Evolutionary conservation across 1,139 yeast genomes (phyloP), one percentile per base, ranked within the genome.

Genomic region (Yamadazyma aaseri): DNA sequence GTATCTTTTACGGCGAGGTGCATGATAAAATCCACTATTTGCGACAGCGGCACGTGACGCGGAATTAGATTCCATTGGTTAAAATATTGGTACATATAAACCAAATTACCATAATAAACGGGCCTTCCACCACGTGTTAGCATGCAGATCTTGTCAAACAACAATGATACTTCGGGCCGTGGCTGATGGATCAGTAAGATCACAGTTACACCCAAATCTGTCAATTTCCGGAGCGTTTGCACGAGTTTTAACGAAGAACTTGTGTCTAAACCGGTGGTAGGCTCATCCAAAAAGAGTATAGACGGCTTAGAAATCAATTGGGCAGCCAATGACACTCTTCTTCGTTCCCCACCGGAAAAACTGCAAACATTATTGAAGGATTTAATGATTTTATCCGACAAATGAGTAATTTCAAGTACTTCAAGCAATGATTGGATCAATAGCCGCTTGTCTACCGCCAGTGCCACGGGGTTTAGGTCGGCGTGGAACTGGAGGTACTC

Each of bases 181-280:
- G 96, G 96, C 52, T 87, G 96, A 53, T 86, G 96, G 29, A 86
- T 82, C 25, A 90, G 81, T 58, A 86, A 62, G 4, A 86, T 66
- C 21, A 86, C 70, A 0, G 94, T 84, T 28, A 89, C 73, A 0
- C 94, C 92, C 32, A 55, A 57, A 35, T 69, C 72, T 0, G 68
- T 61, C 20, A 71, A 59, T 42, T 74, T 71, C 44, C 76, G 75
- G 40, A 87, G 66, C 0, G 86, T 76, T 36, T 72, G 66, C n/a
- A 86, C 74, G 30, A 86, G 63, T 40, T 79, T 64, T 45, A 70
- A 76, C 0, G 95, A 89, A 8, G 89, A 79, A 35, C 80, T 78
- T 2, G 95, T 82, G 54, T 87, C 96, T 21, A 87, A 62, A 0
- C 96, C 96, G 0, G 96, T 86, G 0, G 96, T 87, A 2, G 96